Evolutionary conservation across 805 yeast genomes (phyloP).

Genomic region (Sugiyamaella floridensis): DNA sequence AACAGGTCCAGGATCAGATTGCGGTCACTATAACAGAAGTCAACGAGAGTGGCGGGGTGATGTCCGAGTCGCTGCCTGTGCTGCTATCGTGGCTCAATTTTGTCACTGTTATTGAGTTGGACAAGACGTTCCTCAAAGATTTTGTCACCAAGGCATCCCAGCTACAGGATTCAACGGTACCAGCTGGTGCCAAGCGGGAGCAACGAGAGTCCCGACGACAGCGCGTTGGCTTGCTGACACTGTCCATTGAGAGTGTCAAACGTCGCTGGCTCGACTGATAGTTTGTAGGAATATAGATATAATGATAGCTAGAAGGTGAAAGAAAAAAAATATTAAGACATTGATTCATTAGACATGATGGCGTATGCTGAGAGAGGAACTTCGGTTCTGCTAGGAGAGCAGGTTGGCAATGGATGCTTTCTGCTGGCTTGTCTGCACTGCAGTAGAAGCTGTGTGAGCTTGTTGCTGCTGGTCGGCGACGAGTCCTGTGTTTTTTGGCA

Average conservation of each 20-base stretch:
- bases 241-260: conserved; percentile 14
- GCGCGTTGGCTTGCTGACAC: conserved; percentile 8
- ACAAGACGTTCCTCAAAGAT: conserved; percentile 24
- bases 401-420: conserved; percentile 1
- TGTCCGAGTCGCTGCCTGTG: conserved; percentile 31
- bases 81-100: conserved; percentile 55
- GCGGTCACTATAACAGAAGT: conserved; percentile 17
- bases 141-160: conserved; percentile 29
- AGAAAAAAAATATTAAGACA: too few species aligned
- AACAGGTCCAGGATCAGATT: conserved; percentile 39
- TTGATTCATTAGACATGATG: too few species aligned
- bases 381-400: neutral
- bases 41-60: conserved; percentile 17
- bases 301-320: too few species aligned
- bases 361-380: too few species aligned
- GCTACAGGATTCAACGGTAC: conserved; percentile 23
- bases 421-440: neutral
- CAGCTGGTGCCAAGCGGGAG: neutral
- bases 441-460: neutral
- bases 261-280: conserved; percentile 9
- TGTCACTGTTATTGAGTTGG: conserved; percentile 35
- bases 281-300: neutral
- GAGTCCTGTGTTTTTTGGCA: neutral
- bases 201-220: conserved; percentile 2
- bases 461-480: too few species aligned